Conservation (phyloP, 345 rosid genomes). For the Ricinus communis region DNA sequence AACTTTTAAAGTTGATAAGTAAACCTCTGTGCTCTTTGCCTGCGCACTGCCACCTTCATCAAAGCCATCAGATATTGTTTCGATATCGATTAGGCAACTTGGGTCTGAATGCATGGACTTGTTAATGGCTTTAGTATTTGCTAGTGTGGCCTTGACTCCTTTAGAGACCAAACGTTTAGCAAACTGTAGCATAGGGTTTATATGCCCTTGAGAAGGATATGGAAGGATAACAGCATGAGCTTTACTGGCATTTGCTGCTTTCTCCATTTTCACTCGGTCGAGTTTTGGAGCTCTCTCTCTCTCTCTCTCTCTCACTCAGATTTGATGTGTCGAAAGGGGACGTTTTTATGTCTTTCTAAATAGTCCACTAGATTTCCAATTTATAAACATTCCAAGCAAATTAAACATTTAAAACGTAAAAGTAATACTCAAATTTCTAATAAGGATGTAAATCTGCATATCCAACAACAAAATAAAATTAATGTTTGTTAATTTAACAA, state of each 20-base stretch:
- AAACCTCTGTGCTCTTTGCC: constrained; percentile 5
- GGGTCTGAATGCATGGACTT: constrained; percentile 18
- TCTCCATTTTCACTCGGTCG: background rate
- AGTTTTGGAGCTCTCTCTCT: background rate
- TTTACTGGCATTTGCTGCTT: background rate
- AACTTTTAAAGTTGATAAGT: background rate
- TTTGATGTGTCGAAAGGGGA: too few species aligned
- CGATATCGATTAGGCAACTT: background rate
- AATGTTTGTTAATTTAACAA: too few species aligned
- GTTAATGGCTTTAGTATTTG: constrained; percentile 19
- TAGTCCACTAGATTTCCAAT: too few species aligned
- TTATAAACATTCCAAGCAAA: too few species aligned
- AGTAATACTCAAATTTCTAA: too few species aligned
- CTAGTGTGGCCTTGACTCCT: constrained; percentile 31
- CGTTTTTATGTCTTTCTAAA: too few species aligned
- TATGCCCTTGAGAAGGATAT: constrained; percentile 37
- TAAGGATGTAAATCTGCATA: too few species aligned
- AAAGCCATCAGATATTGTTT: constrained; percentile 34
- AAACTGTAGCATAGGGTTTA: constrained; percentile 37
- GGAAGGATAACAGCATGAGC: constrained; percentile 33
- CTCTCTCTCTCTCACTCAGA: background rate
- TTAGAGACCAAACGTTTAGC: constrained; percentile 36
- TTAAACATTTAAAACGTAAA: too few species aligned
- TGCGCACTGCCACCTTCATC: constrained; percentile 13
- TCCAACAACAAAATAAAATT: too few species aligned